Conservation (phyloP, 2,329 filamentous ascomycete genomes). For the Ophiocordyceps polyrhachis-furcata region DNA sequence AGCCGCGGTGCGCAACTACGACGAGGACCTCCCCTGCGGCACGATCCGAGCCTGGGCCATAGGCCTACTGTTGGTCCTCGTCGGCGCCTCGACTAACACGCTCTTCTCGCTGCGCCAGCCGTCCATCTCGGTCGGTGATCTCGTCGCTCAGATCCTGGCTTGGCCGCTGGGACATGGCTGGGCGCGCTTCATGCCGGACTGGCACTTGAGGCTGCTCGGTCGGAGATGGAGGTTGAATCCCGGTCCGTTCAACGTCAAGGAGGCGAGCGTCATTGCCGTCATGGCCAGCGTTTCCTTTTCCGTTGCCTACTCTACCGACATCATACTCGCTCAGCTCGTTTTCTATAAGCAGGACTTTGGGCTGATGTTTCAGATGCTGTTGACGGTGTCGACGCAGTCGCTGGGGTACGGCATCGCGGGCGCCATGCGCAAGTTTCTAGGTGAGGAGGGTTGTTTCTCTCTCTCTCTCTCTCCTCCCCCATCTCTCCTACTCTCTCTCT, state of each 20-base stretch:
- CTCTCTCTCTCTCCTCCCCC: too few relatives aligned
- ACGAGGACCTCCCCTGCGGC: slow-evolving; percentile 46
- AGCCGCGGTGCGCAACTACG: slow-evolving; percentile 44
- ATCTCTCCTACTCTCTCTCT: too few relatives aligned
- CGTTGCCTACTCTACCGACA: slow-evolving; percentile 55
- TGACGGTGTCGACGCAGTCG: slow-evolving; percentile 50
- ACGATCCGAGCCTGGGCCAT: slow-evolving; percentile 48
- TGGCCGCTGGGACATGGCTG: slow-evolving; percentile 45
- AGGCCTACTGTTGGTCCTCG: slow-evolving; percentile 33
- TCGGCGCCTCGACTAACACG: slow-evolving; percentile 43
- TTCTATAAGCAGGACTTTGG: slow-evolving; percentile 58
- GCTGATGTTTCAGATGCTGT: slow-evolving; percentile 44
- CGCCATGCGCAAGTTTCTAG: slow-evolving; percentile 45
- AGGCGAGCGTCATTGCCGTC: slow-evolving; percentile 48
- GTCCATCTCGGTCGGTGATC: slow-evolving; percentile 38
- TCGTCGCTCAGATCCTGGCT: slow-evolving; percentile 45
- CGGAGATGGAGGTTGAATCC: slow-evolving; percentile 41
- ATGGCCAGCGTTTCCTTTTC: slow-evolving; percentile 56
- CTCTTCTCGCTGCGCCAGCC: slow-evolving; percentile 44
- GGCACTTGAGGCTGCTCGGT: slow-evolving; percentile 32
- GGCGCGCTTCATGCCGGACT: slow-evolving; percentile 34
- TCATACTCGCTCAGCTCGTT: slow-evolving; percentile 49
- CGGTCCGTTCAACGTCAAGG: slow-evolving; percentile 52
- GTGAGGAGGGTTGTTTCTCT: too few relatives aligned
- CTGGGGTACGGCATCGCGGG: slow-evolving; percentile 52